A percentile compares a stretch with the other conserved stretches of the same genome.
Conservation (phyloP, 225 moss, liverwort and hornwort species). For the Marchantia paleacea region DNA sequence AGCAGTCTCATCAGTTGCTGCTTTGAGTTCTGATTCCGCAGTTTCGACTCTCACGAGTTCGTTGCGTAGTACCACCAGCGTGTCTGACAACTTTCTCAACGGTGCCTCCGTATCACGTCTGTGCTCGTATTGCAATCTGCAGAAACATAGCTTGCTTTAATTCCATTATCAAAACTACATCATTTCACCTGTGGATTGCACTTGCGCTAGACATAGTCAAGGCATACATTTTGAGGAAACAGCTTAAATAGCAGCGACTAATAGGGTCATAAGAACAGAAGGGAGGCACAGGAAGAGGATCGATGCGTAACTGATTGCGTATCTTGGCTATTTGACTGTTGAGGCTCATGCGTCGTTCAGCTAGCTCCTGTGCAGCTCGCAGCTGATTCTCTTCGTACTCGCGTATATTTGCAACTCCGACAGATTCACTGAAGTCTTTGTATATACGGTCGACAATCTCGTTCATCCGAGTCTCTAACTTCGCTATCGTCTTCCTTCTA, state of each 20-base stretch:
- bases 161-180: background rate
- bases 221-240: background rate
- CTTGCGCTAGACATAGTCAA: background rate
- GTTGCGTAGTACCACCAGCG: constrained; percentile 47
- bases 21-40: constrained; percentile 68
- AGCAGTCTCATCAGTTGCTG: constrained; percentile 69
- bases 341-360: constrained; percentile 81
- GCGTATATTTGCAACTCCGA: constrained; percentile 95
- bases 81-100: constrained; percentile 67
- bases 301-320: constrained; percentile 65
- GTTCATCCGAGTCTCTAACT: constrained; percentile 72
- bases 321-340: constrained; percentile 86
- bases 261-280: background rate
- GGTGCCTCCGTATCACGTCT: constrained; percentile 84
- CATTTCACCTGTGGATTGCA: background rate
- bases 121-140: constrained; percentile 93
- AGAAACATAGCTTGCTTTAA: background rate
- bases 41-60: constrained; percentile 68
- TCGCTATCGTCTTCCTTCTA: constrained; percentile 55
- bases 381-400: constrained; percentile 99
- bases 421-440: constrained; percentile 85
- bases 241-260: background rate
- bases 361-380: constrained; percentile 80
- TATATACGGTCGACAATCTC: constrained; percentile 78
- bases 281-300: background rate